Evolutionary conservation across 768 basidiomycete genomes (phyloP), one percentile per base, ranked within the genome.

Genomic region (Agrocybe pediades): DNA sequence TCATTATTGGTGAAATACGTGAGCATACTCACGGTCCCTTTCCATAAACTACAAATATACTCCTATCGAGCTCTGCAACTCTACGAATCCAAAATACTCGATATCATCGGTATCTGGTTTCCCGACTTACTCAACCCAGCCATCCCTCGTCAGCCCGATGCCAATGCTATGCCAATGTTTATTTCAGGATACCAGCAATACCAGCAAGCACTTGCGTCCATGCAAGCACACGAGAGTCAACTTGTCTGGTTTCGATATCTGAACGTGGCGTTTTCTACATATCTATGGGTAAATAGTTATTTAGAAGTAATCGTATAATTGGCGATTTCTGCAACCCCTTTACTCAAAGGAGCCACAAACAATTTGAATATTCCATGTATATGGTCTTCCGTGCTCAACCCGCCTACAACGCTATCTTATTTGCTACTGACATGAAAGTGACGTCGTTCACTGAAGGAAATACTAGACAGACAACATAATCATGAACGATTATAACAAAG

Each of bases 271-370:
- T 90, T 87, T 64, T 94, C 91, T 16, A 79, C 88, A 52, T 93
- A 95, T 65, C 89, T 96, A 91, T 96, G 95, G 94, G 83, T 90
- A 23, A 95, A 95, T 57, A 87, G 90, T 58, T 92, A 91, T 82
- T 74, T 77, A 2, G 80, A 85, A 65, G 62, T 90, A 21, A 60
- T 49, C 36, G 74, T 88, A 19, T 43, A 51, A 48, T 30, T n/a
- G n/a, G n/a, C n/a, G n/a, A n/a, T n/a, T n/a, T n/a, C n/a, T n/a
- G n/a, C n/a, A n/a, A n/a, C n/a, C n/a, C n/a, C n/a, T n/a, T n/a
- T n/a, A n/a, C n/a, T n/a, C n/a, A n/a, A n/a, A n/a, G n/a, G n/a
- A n/a, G n/a, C n/a, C n/a, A n/a, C n/a, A n/a, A n/a, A n/a, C n/a
- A n/a, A n/a, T n/a, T n/a, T n/a, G n/a, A n/a, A n/a, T n/a, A n/a